Conservation (phyloP, 176 grass and related monocot species). For the Cenchrus americanus region DNA sequence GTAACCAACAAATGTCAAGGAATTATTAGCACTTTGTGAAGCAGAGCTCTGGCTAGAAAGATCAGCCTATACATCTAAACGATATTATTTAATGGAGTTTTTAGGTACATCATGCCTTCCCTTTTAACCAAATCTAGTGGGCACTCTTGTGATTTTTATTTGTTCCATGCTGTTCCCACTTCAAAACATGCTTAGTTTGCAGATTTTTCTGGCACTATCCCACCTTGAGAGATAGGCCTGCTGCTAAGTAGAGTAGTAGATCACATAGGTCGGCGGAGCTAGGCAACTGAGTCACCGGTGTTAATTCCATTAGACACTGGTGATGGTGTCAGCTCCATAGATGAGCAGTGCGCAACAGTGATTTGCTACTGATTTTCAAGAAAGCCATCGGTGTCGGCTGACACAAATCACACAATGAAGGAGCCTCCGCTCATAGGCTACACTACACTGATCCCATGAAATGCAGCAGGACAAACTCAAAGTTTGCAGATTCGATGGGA, state of each 20-base stretch:
- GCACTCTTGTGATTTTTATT: conserved; percentile 35
- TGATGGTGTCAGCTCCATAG: too few relatives aligned
- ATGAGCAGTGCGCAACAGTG: too few relatives aligned
- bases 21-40: conserved; percentile 34
- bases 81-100: conserved; percentile 13
- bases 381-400: too few relatives aligned
- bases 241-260: background rate
- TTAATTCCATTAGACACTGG: too few relatives aligned
- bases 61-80: conserved; percentile 39
- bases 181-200: conserved; percentile 1
- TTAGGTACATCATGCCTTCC: conserved; percentile 32
- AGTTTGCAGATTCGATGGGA: background rate
- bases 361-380: too few relatives aligned
- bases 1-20: conserved; percentile 44
- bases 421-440: background rate
- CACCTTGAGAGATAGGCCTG: conserved; percentile 2
- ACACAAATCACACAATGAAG: too few relatives aligned
- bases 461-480: background rate
- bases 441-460: background rate
- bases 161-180: background rate
- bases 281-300: too few relatives aligned
- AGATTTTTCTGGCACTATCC: conserved; percentile 37
- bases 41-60: conserved; percentile 29
- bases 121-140: conserved; percentile 57
- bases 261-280: background rate